Evolutionary conservation across 164 flowering plant species (phyloP).

Genomic region (Cinnamomum chago): DNA sequence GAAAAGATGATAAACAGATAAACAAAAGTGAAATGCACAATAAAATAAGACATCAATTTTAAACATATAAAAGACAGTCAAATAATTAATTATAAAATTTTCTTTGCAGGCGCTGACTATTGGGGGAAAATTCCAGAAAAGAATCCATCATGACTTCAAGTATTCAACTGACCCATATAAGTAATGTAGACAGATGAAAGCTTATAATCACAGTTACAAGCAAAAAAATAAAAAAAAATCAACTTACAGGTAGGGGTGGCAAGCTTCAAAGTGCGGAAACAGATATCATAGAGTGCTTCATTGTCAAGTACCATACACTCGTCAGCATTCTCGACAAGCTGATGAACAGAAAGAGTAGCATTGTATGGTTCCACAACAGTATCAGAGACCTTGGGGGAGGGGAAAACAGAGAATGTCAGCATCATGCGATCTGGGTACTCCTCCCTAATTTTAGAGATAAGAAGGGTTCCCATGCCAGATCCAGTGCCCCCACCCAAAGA

Average conservation of each 20-base stretch:
- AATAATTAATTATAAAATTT: too few species aligned
- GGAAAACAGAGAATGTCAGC: conserved; percentile 8
- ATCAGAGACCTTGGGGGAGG: conserved; percentile 8
- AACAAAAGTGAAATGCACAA: not conserved
- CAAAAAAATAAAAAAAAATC: too few species aligned
- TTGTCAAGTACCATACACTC: conserved; percentile 12
- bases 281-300: conserved; percentile 13
- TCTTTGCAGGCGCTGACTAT: not conserved
- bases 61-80: not conserved
- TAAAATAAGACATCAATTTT: too few species aligned
- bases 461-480: conserved; percentile 9
- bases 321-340: conserved; percentile 11
- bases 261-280: conserved; percentile 10
- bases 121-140: not conserved
- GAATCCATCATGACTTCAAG: not conserved
- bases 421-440: conserved; percentile 12
- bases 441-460: conserved; percentile 7
- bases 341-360: conserved; percentile 10
- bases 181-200: not conserved
- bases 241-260: conserved; percentile 10
- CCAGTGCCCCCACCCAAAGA: conserved; percentile 13
- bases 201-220: not conserved
- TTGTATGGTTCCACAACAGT: conserved; percentile 11
- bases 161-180: not conserved
- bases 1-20: not conserved